phyloP scores from a whole-genome alignment of 2,329 filamentous ascomycete species.

The Aspergillus sp. region DNA sequence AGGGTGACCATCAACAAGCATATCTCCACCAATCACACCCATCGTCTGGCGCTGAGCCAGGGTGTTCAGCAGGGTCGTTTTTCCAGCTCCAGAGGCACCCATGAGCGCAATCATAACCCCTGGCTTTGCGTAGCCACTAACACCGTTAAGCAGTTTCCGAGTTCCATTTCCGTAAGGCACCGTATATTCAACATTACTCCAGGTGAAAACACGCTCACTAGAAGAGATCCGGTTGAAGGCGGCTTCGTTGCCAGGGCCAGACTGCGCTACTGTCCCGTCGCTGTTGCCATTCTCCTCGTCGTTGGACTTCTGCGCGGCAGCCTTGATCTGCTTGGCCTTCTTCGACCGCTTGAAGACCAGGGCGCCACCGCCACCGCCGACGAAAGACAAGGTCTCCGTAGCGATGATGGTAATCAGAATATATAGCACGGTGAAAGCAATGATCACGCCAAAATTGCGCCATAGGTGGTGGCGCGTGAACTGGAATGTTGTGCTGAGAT shows the following conservation, averaged over 20 bases:
- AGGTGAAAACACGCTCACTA: conserved; percentile 68
- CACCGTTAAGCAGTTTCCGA: conserved; percentile 64
- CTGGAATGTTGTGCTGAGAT: conserved; percentile 68
- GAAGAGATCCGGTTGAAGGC: conserved; percentile 48
- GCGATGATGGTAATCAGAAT: conserved; percentile 47
- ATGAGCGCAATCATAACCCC: conserved; percentile 78
- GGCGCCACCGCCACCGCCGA: conserved; percentile 60
- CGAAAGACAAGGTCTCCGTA: conserved; percentile 67
- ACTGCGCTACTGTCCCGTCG: conserved; percentile 25
- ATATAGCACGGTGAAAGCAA: conserved; percentile 36
- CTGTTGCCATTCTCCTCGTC: conserved; percentile 60
- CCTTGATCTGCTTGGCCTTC: conserved; percentile 55
- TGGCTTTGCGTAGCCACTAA: conserved; percentile 77
- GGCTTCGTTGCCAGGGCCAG: conserved; percentile 29
- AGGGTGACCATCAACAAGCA: conserved; percentile 68
- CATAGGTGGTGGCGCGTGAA: conserved; percentile 70
- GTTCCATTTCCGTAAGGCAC: conserved; percentile 60
- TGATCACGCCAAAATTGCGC: conserved; percentile 54
- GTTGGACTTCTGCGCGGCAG: conserved; percentile 41
- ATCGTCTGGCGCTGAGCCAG: conserved; percentile 69
- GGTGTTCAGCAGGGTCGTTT: conserved; percentile 79
- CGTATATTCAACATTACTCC: conserved; percentile 69
- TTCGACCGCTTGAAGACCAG: conserved; percentile 70
- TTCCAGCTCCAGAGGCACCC: conserved; percentile 78
- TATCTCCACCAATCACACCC: conserved; percentile 65